Evolutionary conservation across 2,329 filamentous ascomycete genomes (phyloP).

Genomic region (Epichloe festucae): DNA sequence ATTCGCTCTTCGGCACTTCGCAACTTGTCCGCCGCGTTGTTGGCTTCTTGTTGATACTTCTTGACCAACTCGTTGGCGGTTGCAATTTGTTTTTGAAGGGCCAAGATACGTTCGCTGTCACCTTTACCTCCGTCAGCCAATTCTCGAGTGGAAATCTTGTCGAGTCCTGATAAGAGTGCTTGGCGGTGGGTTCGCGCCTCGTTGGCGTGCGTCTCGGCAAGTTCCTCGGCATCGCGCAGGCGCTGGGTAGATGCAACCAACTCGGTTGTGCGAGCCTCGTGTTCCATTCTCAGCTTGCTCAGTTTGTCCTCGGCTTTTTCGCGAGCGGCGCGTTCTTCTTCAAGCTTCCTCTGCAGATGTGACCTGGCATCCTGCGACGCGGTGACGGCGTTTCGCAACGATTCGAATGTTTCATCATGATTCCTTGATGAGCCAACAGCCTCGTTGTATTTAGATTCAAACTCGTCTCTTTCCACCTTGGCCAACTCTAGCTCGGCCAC

Average conservation of each 20-base stretch:
- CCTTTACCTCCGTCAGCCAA: slow-evolving; percentile 31
- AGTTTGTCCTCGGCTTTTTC: slow-evolving; percentile 68
- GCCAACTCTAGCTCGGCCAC: slow-evolving; percentile 61
- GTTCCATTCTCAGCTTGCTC: slow-evolving; percentile 63
- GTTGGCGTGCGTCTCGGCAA: slow-evolving; percentile 73
- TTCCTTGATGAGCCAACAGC: slow-evolving; percentile 54
- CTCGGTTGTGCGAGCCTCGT: slow-evolving; percentile 68
- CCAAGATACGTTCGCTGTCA: slow-evolving; percentile 52
- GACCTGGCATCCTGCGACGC: slow-evolving; percentile 67
- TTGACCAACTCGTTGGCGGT: slow-evolving; percentile 68
- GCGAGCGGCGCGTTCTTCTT: slow-evolving; percentile 66
- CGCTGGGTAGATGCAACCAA: slow-evolving; percentile 62
- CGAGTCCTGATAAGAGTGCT: slow-evolving; percentile 70
- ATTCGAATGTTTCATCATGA: slow-evolving; percentile 57
- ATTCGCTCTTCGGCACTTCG: slow-evolving; percentile 92
- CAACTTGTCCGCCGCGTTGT: slow-evolving; percentile 75
- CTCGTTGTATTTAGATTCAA: slow-evolving; percentile 56
- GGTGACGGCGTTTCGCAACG: slow-evolving; percentile 63
- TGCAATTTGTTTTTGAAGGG: slow-evolving; percentile 69
- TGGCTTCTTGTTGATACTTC: slow-evolving; percentile 80
- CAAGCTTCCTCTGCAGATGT: slow-evolving; percentile 66
- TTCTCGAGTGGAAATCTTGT: slow-evolving; percentile 52
- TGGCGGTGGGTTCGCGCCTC: slow-evolving; percentile 79
- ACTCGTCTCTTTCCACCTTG: slow-evolving; percentile 73
- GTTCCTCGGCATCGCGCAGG: slow-evolving; percentile 72